Conservation (phyloP, 371 early-diverging fungal genomes). For the Mucor plumbeus region DNA sequence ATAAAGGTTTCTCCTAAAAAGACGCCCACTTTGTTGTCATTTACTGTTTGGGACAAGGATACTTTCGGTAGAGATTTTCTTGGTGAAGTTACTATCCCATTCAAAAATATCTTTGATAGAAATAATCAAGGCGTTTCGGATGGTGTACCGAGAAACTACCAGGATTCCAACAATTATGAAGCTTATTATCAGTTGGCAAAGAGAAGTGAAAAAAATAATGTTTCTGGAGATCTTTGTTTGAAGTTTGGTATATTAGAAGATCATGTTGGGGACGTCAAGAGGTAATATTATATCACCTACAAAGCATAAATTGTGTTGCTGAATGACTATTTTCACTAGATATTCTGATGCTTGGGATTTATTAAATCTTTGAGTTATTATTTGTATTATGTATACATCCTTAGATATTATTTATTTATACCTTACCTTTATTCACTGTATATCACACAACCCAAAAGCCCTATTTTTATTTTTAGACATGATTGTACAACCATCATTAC, state of each 20-base stretch:
- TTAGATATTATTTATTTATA: neutral
- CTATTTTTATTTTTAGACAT: neutral
- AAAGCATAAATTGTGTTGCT: neutral
- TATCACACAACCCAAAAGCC: neutral
- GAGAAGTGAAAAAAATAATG: slow-evolving; percentile 47
- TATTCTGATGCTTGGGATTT: slow-evolving; percentile 23
- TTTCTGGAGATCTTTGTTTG: slow-evolving; percentile 46
- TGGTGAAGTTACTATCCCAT: slow-evolving; percentile 64
- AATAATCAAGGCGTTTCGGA: slow-evolving; percentile 45
- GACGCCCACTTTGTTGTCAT: slow-evolving; percentile 45
- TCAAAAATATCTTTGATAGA: slow-evolving; percentile 61
- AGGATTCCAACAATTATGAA: slow-evolving; percentile 55
- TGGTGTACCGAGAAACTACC: slow-evolving; percentile 53
- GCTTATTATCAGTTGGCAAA: slow-evolving; percentile 43
- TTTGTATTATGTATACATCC: neutral
- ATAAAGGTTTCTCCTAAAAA: slow-evolving; percentile 56
- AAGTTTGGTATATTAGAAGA: slow-evolving; percentile 53
- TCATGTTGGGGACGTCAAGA: slow-evolving; percentile 37
- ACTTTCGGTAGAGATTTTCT: slow-evolving; percentile 66
- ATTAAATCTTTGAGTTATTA: neutral
- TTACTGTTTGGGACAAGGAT: slow-evolving; percentile 71
- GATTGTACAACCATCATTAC: neutral
- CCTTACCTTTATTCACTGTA: neutral
- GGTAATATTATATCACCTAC: slow-evolving; percentile 26
- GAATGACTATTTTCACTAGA: neutral